Base-by-base conservation (phyloP, 371 early-diverging fungal species). In the Mucor sp. region DNA sequence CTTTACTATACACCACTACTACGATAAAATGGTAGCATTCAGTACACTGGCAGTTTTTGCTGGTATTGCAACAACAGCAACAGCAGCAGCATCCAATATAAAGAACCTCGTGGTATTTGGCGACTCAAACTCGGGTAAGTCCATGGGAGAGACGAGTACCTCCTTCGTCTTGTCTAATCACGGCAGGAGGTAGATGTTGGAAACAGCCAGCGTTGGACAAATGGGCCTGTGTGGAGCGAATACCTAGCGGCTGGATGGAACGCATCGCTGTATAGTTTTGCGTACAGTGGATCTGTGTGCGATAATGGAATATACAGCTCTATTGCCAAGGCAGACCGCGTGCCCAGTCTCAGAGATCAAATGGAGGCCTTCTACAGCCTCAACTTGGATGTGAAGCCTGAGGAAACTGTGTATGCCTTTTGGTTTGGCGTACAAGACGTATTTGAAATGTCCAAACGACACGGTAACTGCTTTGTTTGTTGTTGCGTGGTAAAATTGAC, bases 171-270 rank as follows among this genome's bases (percentile, higher is more conserved):
- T n/a, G 1, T 23, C 56, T 14, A 11, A 56, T 6, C 15, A 23
- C 25, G 6, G 9, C 9, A 2, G 17, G 2, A 6, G 30, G 25
- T 25, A 82, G 80, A 83, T 62, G 71, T 72, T 23, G 77, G 78
- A 0, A 83, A 78, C 60, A 61, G 70, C 50, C 73, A 78, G 35
- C 58, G 80, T 11, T 74, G 73, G 73, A 75, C 78, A 8, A 74
- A 81, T 60, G 81, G 81, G 19, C 81, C 80, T 8, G 50, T 79
- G 12, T 84, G 84, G 84, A 78, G 70, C 61, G 84, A 84, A 65
- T 65, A 78, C 62, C 62, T 84, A 11, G 73, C 84, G 11, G 70
- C 65, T 35, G 78, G 71, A 19, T 84, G 84, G 84, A 75, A 79
- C 62, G 77, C 77, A 0, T 68, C 76, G 0, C 60, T 84, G 15